Base-by-base conservation (phyloP, 495 filamentous ascomycete species). In the Jackrogersella minutella region DNA sequence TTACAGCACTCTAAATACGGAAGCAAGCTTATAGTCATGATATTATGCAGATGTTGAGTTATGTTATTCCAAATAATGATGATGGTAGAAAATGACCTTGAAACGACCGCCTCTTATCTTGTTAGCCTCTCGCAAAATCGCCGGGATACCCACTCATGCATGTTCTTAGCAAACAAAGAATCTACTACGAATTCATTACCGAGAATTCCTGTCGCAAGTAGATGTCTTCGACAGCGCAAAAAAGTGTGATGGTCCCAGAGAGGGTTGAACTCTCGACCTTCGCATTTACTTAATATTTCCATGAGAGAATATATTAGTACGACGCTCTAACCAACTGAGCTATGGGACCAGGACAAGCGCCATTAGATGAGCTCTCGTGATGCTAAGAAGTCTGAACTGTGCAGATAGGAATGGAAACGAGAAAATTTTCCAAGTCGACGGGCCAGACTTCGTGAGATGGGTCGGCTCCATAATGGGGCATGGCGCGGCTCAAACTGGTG, bases 271-370 rank as follows among this genome's bases (percentile, higher is more conserved):
- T 43, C 44, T 52, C 56, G 62, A 17, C 63, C 56, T 60, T 56
- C 63, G 56, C 63, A 66, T 66, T 65, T n/a, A 43, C 40, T 43
- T 16, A 43, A 21, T 43, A 43, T 43, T 22, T 43, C 40, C 17
- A 24, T 5, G 6, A 10, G 3, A 22, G 7, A 43, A 43, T 11
- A 43, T 46, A 60, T 66, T 55, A 66, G 63, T 66, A 60, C 56
- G 63, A 60, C 41, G 56, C 63, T 66, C 56, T 66, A 55, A 59
- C 56, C 49, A 60, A 55, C 63, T 66, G 63, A 66, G 63, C 56
- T 66, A 66, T 66, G 56, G 49, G 63, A 60, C 49, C 63, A 0
- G 21, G 10, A 8, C 21, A 39, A 14, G n/a, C 19, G 2, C 26
- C 22, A 7, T 22, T 34, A 10, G 54, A 44, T 46, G 39, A 24